phyloP scores from a whole-genome alignment of 441 rosid species.

The Dalechampia spathulata region DNA sequence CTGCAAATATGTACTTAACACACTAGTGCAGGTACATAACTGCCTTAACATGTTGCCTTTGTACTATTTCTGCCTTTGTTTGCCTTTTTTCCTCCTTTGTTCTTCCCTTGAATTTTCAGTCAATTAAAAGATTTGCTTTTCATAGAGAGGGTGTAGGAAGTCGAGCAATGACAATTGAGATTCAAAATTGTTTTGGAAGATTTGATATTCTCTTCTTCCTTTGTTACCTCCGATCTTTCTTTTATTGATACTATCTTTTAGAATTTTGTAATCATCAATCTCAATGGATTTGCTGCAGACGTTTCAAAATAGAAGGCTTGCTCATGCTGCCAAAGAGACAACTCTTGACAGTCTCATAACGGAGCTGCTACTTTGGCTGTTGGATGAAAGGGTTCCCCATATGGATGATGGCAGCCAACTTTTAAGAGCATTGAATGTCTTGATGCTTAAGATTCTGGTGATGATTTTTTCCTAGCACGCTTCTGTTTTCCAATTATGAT shows the following conservation, averaged over 20 bases:
- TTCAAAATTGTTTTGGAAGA: background rate
- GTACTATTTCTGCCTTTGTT: no score
- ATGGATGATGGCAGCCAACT: conserved; percentile 99
- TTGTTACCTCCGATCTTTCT: background rate
- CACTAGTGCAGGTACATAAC: conserved; percentile 98
- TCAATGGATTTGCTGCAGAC: conserved; percentile 51
- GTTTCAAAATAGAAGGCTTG: conserved; percentile 90
- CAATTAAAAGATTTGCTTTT: no score
- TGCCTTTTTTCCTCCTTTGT: background rate
- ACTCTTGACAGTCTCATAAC: conserved; percentile 95
- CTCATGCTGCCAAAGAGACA: conserved; percentile 86
- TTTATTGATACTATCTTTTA: no score
- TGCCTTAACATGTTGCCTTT: background rate
- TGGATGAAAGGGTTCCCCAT: conserved; percentile 99
- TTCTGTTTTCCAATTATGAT: background rate
- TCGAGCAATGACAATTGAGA: no score
- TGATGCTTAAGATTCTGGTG: conserved; percentile 99
- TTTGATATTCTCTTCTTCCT: background rate
- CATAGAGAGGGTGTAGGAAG: background rate
- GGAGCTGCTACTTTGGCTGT: conserved; percentile 98
- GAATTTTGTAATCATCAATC: conserved; percentile 7
- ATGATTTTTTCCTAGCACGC: conserved; percentile 18
- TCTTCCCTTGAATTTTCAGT: background rate
- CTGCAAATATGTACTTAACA: conserved; percentile 97
- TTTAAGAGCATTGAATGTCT: conserved; percentile 91